Base-by-base conservation (phyloP, 1,284 basidiomycete species). In the Cutaneotrichosporon arboriforme region DNA sequence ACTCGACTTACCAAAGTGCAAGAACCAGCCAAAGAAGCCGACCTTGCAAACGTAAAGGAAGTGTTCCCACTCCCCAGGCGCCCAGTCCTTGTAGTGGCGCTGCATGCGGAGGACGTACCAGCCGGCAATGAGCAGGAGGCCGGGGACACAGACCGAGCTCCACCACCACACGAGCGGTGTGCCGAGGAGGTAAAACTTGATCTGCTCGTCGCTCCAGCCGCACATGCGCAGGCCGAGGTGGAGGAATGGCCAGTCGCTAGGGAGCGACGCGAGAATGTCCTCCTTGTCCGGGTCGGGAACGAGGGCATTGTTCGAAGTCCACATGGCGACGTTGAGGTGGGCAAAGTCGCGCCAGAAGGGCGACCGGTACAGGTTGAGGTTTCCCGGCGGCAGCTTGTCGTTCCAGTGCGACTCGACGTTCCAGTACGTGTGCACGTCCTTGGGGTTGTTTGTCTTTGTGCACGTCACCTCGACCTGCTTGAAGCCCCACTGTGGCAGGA, bases 271-370 rank as follows among this genome's bases (percentile, higher is more conserved):
- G 47, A 98, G 83, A 63, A 97, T 90, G 71, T 98, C 94, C 63
- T 93, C 90, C 77, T 98, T 98, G 79, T 98, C 94, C 0, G 92
- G 89, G 67, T 98, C 92, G 0, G 94, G 94, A 41, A 97, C 77
- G 50, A 98, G 84, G 0, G 96, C 93, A 72, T 98, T 98, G 80
- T 98, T 98, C 4, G 93, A 96, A 0, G 92, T 97, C 90, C 96
- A 94, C 96, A 98, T 98, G 14, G 93, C 94, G 14, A 98, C 90
- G 68, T 98, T 98, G 54, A 98, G 83, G 73, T 98, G 94, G 84
- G 91, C 92, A 76, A 98, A 97, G 76, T 98, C 94, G 52, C 88
- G 85, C 52, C 97, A 78, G 81, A 98, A 98, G 0, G 93, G 88
- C 3, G 94, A 96, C 40, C 78, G 81, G 78, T 94, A 96, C 55